Evolutionary conservation across 2,329 filamentous ascomycete genomes (phyloP), one percentile per base, ranked within the genome.

Genomic region (Stylonectria norvegica): DNA sequence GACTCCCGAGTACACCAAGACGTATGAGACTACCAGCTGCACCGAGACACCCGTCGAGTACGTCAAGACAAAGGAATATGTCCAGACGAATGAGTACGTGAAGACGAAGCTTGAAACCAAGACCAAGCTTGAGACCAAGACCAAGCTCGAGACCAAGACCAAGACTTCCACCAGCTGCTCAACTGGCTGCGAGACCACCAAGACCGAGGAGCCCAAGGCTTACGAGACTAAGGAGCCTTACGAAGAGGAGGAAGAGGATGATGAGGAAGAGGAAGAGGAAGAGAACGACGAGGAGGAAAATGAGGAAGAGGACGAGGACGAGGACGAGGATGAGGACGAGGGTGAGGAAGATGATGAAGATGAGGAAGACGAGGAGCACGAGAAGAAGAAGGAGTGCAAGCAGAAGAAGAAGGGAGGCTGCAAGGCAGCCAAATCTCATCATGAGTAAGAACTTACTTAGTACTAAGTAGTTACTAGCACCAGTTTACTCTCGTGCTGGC

Each of bases 91-190:
- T n/a, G 15, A 8, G 14, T n/a, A n/a, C n/a, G n/a, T n/a, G n/a
- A n/a, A n/a, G n/a, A n/a, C n/a, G n/a, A n/a, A n/a, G n/a, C n/a
- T n/a, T n/a, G n/a, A n/a, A n/a, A n/a, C n/a, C n/a, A n/a, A n/a
- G 25, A 30, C 23, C 20, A 22, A 20, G 25, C 20, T 35, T 25
- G 18, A 39, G 33, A 22, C 35, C 18, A 37, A 43, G 33, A 41
- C 38, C 10, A 11, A 25, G 7, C 25, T 42, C 22, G 42, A 38
- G 39, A 54, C 42, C 38, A 48, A 37, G 19, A 40, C 36, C 37
- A 43, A 36, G 30, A 40, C 44, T 25, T 22, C 8, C 14, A 15
- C 28, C 28, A 9, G 40, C 23, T 40, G 9, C 41, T 35, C 34
- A 19, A 44, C 43, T n/a, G 44, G 34, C 15, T 43, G 34, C 34